phyloP scores from a whole-genome alignment of 768 basidiomycete genomes.

The Trametes meyenii region DNA sequence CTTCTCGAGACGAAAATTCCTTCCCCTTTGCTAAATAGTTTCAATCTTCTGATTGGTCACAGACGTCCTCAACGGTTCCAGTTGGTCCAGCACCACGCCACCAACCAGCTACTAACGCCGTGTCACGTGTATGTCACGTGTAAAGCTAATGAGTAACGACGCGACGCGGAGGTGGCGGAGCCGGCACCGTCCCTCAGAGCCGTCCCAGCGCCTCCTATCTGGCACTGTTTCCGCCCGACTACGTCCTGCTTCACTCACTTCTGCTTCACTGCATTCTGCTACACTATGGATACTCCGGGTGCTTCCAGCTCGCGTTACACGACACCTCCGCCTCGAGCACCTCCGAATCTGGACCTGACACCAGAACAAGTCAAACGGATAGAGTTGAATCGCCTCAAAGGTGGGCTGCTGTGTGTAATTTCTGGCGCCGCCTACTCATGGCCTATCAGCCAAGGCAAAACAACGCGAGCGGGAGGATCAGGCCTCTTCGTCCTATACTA shows the following conservation, averaged over 20 bases:
- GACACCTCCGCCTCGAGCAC: slow-evolving; percentile 44
- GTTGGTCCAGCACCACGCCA: no score
- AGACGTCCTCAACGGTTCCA: no score
- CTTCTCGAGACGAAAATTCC: no score
- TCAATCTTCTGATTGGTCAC: no score
- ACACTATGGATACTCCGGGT: slow-evolving; percentile 3
- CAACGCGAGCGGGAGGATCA: slow-evolving; percentile 69
- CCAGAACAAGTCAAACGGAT: slow-evolving; percentile 73
- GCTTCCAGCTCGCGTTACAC: slow-evolving; percentile 19
- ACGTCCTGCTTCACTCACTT: background rate
- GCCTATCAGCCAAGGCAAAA: slow-evolving; percentile 65
- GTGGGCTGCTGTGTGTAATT: slow-evolving; percentile 37
- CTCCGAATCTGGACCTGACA: slow-evolving; percentile 40
- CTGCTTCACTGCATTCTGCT: background rate
- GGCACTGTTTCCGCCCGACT: no score
- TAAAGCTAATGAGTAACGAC: background rate
- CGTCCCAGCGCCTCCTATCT: no score
- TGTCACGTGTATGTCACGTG: background rate
- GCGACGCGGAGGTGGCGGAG: slow-evolving; percentile 15
- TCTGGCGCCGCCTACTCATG: slow-evolving; percentile 3
- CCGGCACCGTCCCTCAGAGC: background rate
- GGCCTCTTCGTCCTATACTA: slow-evolving; percentile 47
- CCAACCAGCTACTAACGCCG: background rate
- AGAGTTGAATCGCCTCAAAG: slow-evolving; percentile 80
- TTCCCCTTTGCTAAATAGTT: no score